Base-by-base conservation (phyloP, 176 grass and related monocot species). In the Hyparrhenia diplandra region DNA sequence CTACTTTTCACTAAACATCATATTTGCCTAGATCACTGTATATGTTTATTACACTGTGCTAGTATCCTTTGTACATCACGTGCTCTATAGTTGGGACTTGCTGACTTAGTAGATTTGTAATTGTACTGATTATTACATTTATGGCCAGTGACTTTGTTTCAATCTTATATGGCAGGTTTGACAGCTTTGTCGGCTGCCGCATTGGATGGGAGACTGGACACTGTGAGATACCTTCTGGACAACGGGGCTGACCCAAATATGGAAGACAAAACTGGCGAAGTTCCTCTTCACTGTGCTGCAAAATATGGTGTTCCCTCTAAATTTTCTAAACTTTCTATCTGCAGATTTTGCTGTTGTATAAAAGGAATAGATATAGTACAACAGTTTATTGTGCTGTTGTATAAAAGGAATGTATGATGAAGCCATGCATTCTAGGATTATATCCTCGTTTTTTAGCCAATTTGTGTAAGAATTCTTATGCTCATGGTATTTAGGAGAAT, bases 161-260 rank as follows among this genome's bases (percentile, higher is more conserved):
- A 24, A 85, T 72, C 31, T 32, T 71, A 36, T 71, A 21, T 64
- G 58, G 34, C 79, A 89, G 82, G 81, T 80, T 27, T 79, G 25
- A 89, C 61, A 5, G 74, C 87, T 69, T 61, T 89, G 35, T 21
- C 35, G 42, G 25, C 54, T 74, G 82, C 82, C 36, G 69, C 87
- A 39, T 74, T 80, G 62, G 67, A 69, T 61, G 87, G 82, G 34
- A 73, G 76, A 41, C 25, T 85, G 46, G 76, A 5, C 29, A 58
- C 8, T 20, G n/a, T 45, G 7, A 45, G 35, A 21, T 68, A 68
- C 11, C 66, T 68, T 68, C 20, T 68, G 35, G 35, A 68, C 66
- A 68, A 40, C 6, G 66, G 66, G 66, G 66, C 66, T 37, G 66
- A 68, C 40, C 35, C 66, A 24, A 68, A 68, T 24, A 40, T 24